These are phyloP conservation scores for Lasiodiplodia gonubiensis DNA, from an alignment of 2,329 filamentous ascomycete genomes.

Conservation along the genomic window DNA sequence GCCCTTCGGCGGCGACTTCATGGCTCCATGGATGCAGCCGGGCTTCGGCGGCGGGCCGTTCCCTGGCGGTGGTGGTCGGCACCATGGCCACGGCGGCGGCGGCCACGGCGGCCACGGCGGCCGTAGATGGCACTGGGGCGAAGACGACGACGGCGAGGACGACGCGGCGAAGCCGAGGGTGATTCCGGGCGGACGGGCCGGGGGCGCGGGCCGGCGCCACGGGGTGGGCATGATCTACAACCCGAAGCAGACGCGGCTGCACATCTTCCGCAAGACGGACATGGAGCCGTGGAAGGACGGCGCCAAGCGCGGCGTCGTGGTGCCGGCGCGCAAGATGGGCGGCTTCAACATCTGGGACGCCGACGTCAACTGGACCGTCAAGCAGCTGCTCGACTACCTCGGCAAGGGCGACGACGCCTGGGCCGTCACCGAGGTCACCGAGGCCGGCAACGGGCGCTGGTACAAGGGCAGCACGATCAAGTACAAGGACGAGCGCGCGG, in stretches of 20 bases:
- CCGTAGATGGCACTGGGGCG: background rate
- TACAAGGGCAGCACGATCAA: constrained; percentile 27
- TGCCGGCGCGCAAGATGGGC: background rate
- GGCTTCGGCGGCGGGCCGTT: background rate
- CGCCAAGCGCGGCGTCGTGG: background rate
- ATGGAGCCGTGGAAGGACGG: constrained; percentile 21
- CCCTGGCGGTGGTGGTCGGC: background rate
- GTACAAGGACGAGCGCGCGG: constrained; percentile 1
- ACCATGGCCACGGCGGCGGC: background rate
- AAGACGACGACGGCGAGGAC: background rate
- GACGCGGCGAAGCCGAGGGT: background rate
- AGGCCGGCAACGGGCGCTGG: constrained; percentile 29
- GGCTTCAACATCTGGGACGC: constrained; percentile 21
- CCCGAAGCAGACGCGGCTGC: constrained; percentile 12
- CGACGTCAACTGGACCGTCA: constrained; percentile 26
- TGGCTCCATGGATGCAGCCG: background rate
- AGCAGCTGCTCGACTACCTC: constrained; percentile 24
- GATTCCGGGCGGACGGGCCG: background rate
- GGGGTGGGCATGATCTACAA: constrained; percentile 17
- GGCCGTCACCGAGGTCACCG: constrained; percentile 30
- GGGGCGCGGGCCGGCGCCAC: background rate
- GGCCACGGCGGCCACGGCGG: background rate
- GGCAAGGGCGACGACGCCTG: constrained; percentile 23
- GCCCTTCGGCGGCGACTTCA: background rate
- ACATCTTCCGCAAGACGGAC: constrained; percentile 21